Evolutionary conservation across 805 yeast genomes (phyloP).

Genomic region (Yamadazyma nakazawae): DNA sequence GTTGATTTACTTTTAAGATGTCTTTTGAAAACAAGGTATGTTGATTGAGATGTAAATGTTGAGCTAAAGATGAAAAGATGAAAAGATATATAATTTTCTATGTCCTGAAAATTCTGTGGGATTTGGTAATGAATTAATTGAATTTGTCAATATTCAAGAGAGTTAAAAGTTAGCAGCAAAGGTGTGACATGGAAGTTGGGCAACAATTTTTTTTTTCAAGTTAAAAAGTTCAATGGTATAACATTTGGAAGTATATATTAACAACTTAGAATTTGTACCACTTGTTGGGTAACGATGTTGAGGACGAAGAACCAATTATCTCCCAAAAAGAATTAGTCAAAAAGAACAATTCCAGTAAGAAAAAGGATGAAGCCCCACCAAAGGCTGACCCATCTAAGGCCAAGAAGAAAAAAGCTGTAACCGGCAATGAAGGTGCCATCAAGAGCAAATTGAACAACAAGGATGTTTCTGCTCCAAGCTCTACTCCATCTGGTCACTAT

Average conservation of each 20-base stretch:
- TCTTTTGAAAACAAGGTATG: slow-evolving; percentile 50
- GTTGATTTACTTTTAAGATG: slow-evolving; percentile 20
- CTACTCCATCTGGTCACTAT: slow-evolving; percentile 52
- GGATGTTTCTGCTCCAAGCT: slow-evolving; percentile 54
- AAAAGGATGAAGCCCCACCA: slow-evolving; percentile 78
- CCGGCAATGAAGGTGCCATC: slow-evolving; percentile 89
- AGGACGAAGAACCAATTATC: slow-evolving; percentile 61
- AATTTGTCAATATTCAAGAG: too few species aligned
- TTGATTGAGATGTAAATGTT: slow-evolving; percentile 6
- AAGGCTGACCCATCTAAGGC: slow-evolving; percentile 79
- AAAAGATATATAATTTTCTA: too few species aligned
- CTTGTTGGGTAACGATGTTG: slow-evolving; percentile 86
- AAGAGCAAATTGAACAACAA: slow-evolving; percentile 72
- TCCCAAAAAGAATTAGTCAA: slow-evolving; percentile 76
- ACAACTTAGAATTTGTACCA: slow-evolving; percentile 66
- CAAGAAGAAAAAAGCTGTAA: slow-evolving; percentile 61
- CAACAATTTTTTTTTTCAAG: background rate
- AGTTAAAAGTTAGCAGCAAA: background rate
- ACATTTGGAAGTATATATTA: background rate
- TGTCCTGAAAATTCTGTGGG: too few species aligned
- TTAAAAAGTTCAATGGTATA: background rate
- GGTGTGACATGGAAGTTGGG: background rate
- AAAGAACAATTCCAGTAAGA: slow-evolving; percentile 81
- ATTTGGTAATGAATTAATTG: too few species aligned
- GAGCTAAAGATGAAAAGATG: background rate